Conservation (phyloP, 306 rosid genomes). For the Trichosanthes truncata region DNA sequence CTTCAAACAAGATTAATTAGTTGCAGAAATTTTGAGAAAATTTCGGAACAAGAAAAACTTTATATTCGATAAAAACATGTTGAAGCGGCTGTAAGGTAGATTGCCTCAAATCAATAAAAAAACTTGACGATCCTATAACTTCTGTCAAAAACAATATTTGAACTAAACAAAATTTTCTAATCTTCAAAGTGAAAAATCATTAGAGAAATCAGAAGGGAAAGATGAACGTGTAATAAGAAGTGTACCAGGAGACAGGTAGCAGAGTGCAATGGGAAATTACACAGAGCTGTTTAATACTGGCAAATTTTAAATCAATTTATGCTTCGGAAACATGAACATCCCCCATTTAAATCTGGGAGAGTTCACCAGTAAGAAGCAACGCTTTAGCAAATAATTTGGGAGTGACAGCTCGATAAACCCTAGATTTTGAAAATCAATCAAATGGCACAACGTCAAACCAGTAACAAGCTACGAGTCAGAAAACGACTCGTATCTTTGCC, state of each 20-base stretch:
- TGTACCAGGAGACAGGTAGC: conserved; percentile 96
- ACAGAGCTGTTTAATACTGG: conserved; percentile 73
- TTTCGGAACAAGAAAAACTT: too few species aligned
- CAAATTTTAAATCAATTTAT: conserved; percentile 23
- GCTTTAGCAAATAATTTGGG: neutral
- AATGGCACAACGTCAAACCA: conserved; percentile 33
- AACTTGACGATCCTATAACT: too few species aligned
- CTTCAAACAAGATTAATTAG: too few species aligned
- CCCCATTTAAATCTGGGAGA: conserved; percentile 28
- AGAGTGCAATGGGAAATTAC: conserved; percentile 27
- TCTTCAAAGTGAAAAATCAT: too few species aligned
- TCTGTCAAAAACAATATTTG: too few species aligned
- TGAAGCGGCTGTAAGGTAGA: too few species aligned
- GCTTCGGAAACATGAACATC: conserved; percentile 89
- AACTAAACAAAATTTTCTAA: neutral
- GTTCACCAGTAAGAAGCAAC: conserved; percentile 90
- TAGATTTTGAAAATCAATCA: neutral
- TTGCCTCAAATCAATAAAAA: too few species aligned
- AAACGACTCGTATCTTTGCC: conserved; percentile 16
- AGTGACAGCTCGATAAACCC: neutral
- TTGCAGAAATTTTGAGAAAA: too few species aligned
- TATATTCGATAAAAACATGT: too few species aligned
- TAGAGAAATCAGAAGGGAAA: neutral
- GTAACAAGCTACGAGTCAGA: conserved; percentile 15
- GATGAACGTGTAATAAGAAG: neutral